A percentile compares a stretch with the other conserved stretches of the same genome.
phyloP scores from a whole-genome alignment of 306 rosid species.

The Malus orientalis region DNA sequence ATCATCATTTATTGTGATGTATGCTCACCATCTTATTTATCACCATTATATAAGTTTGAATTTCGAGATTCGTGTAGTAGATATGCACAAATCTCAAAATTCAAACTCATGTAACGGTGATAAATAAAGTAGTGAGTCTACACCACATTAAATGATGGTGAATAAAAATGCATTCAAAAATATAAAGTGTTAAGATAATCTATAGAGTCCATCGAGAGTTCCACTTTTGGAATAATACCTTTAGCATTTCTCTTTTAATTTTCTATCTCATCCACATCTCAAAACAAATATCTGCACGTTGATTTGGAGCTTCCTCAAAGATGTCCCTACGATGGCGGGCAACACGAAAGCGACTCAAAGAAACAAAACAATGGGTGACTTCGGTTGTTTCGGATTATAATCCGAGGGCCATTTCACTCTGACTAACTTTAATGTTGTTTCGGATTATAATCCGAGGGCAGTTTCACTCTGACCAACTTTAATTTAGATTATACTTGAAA shows the following conservation, averaged over 20 bases:
- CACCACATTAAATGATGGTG: too few species aligned
- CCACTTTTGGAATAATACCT: rapidly evolving
- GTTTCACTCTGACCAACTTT: neutral
- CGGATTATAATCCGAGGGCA: constrained; percentile 17
- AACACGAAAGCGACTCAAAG: neutral
- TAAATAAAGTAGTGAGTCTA: too few species aligned
- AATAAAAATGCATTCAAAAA: too few species aligned
- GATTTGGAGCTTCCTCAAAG: neutral
- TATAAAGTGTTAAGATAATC: too few species aligned
- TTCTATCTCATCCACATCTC: neutral
- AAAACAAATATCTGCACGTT: neutral
- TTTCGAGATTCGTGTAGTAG: too few species aligned
- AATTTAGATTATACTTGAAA: neutral
- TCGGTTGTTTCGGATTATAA: constrained; percentile 23
- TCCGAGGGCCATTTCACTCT: constrained; percentile 12
- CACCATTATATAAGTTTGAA: too few species aligned
- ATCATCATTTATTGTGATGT: too few species aligned
- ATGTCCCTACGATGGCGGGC: neutral
- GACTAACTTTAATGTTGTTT: constrained; percentile 12
- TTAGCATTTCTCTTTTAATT: neutral
- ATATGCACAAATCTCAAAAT: too few species aligned
- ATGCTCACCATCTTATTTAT: too few species aligned
- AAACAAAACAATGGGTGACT: constrained; percentile 31
- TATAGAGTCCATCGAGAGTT: too few species aligned
- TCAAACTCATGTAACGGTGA: too few species aligned